A percentile compares a stretch with the other conserved stretches of the same genome.
Evolutionary conservation across 768 basidiomycete species (phyloP).

Genomic region (Lentinula boryana): DNA sequence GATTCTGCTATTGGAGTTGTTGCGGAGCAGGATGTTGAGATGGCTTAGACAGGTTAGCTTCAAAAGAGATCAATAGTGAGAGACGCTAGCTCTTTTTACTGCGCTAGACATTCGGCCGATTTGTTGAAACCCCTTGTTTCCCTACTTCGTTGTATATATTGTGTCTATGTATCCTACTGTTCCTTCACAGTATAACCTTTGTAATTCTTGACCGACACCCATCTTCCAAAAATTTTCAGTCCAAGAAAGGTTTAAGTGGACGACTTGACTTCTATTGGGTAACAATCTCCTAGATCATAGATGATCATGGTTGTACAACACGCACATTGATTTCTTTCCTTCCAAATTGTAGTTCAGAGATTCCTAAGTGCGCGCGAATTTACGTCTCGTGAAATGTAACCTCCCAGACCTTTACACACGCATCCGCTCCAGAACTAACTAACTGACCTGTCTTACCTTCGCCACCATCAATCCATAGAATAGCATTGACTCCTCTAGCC

Average conservation of each 20-base stretch:
- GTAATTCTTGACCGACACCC: background rate
- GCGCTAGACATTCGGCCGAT: background rate
- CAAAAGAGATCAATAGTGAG: background rate
- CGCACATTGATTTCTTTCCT: background rate
- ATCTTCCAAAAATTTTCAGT: background rate
- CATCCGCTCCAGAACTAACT: slow-evolving; percentile 77
- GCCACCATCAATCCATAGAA: slow-evolving; percentile 63
- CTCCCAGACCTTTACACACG: slow-evolving; percentile 69
- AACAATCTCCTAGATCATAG: no score
- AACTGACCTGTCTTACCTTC: slow-evolving; percentile 44
- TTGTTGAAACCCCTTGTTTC: background rate
- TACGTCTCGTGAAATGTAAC: slow-evolving; percentile 31
- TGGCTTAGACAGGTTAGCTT: slow-evolving; percentile 19
- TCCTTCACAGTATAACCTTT: background rate
- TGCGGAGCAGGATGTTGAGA: slow-evolving; percentile 31
- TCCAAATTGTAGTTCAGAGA: background rate
- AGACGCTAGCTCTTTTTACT: background rate
- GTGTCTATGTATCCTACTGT: background rate
- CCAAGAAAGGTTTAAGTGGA: no score
- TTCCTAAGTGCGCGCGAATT: background rate
- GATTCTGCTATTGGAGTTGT: background rate
- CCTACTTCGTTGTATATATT: background rate
- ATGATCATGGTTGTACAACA: no score
- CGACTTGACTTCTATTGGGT: no score
- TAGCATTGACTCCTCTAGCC: slow-evolving; percentile 77